Base-by-base conservation (phyloP, 2,329 filamentous ascomycete genomes). In the Paecilomyces dactylethromorphus region DNA sequence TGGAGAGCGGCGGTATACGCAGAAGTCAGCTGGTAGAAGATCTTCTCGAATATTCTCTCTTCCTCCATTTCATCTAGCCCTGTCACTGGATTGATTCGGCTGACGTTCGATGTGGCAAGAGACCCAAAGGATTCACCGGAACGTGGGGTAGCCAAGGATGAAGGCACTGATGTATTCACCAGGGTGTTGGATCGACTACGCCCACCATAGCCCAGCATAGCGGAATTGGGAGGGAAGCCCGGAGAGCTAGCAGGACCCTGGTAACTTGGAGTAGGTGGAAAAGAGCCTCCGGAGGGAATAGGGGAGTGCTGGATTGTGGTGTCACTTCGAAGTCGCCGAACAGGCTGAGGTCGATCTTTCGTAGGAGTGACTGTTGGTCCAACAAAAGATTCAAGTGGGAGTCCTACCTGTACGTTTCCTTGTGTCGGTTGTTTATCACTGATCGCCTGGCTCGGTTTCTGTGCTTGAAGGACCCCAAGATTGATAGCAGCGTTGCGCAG, bases 91-190 rank as follows among this genome's bases (percentile, higher is more conserved):
- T 80, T 80, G 51, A 82, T 81, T 50, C 82, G 79, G 31, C 79
- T 77, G 57, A 79, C 72, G 24, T 74, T 78, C 29, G 77, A 74
- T 18, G 74, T 76, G 58, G 78, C 69, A 66, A 72, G 68, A 66
- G 74, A 63, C 80, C 78, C 82, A 70, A 94, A 95, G 0, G 90
- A 91, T 67, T 96, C 91, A 51, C 88, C 89, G 7, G 91, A 95
- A 24, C 90, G 86, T 53, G 91, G 91, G 0, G 91, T 95, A 3
- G 76, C 63, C 76, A 85, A 58, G 71, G 82, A 71, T 8, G 74
- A 75, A 81, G 74, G 70, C 22, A 73, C 65, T 3, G 77, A 75
- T 18, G 74, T 75, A 60, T 79, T 77, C 58, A 81, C 78, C 72
- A 81, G 71, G 13, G 80, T 81, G 65, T 82, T 84, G 11, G 80